A percentile compares a stretch with the other conserved stretches of the same genome.
These are phyloP conservation scores for Blastocystis sp. DNA, from an alignment of 352 stramenopile genomes.

Conservation along the genomic window DNA sequence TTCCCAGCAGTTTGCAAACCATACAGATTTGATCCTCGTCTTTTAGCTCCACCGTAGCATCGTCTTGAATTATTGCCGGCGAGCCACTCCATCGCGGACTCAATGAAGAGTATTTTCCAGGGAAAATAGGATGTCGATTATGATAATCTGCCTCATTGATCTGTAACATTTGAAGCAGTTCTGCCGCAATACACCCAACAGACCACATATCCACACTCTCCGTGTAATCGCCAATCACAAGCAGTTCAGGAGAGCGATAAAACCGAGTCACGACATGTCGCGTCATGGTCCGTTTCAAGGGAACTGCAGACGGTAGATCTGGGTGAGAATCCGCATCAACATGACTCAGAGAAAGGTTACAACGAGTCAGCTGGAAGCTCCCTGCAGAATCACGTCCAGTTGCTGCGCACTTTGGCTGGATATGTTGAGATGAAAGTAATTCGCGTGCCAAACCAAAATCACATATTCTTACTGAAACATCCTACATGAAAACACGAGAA, in stretches of 20 bases:
- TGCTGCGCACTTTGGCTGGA: background rate
- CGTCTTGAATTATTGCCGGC: slow-evolving; percentile 59
- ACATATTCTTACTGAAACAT: slow-evolving; percentile 55
- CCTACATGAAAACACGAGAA: background rate
- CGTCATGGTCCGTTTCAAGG: slow-evolving; percentile 77
- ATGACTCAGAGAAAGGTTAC: background rate
- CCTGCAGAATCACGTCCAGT: background rate
- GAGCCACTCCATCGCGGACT: background rate
- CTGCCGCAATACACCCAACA: slow-evolving; percentile 68
- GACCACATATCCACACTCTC: slow-evolving; percentile 71
- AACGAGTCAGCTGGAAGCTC: background rate
- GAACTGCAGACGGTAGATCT: background rate
- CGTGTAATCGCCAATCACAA: slow-evolving; percentile 74
- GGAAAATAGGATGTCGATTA: slow-evolving; percentile 66
- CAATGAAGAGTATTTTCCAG: slow-evolving; percentile 69
- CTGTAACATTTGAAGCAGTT: slow-evolving; percentile 65
- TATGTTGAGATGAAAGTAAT: background rate
- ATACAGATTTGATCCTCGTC: slow-evolving; percentile 80
- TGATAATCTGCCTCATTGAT: slow-evolving; percentile 61
- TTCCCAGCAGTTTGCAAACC: slow-evolving; percentile 88
- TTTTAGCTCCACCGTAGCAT: slow-evolving; percentile 65
- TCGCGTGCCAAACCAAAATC: slow-evolving; percentile 55
- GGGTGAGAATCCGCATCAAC: background rate
- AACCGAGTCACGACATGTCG: slow-evolving; percentile 87
- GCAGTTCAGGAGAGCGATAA: slow-evolving; percentile 87